phyloP scores from a whole-genome alignment of 257 asterid genomes.

The Ocimum tenuiflorum region DNA sequence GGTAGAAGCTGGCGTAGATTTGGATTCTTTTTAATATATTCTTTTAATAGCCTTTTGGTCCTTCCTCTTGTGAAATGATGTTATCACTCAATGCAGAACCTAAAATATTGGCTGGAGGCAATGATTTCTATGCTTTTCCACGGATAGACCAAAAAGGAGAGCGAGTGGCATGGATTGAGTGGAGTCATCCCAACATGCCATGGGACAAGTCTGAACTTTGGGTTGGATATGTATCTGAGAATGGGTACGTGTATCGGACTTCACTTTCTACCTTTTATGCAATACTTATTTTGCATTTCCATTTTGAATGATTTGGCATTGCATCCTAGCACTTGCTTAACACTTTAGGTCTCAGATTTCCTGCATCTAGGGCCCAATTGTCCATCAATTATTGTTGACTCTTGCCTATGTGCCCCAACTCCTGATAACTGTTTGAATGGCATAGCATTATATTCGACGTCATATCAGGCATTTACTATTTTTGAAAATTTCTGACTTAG shows the following conservation, averaged over 20 bases:
- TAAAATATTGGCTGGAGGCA: constrained; percentile 53
- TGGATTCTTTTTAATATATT: neutral
- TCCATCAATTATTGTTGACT: neutral
- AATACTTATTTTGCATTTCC: constrained; percentile 1
- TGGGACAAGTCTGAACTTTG: constrained; percentile 98
- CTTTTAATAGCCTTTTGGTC: neutral
- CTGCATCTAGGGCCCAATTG: neutral
- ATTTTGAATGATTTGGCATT: constrained; percentile 4
- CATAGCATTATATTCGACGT: too few relatives aligned
- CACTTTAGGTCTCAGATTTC: neutral
- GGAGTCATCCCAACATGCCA: constrained; percentile 98
- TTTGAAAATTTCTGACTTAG: neutral
- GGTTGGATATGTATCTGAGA: constrained; percentile 83
- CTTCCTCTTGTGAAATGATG: neutral
- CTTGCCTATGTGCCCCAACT: too few relatives aligned
- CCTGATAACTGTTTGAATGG: too few relatives aligned
- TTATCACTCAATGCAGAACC: constrained; percentile 56
- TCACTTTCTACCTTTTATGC: neutral
- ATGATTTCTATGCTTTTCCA: constrained; percentile 92
- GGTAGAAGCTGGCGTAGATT: neutral
- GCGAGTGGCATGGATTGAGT: constrained; percentile 89
- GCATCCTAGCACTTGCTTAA: neutral
- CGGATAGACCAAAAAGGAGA: constrained; percentile 76
- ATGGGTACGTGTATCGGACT: constrained; percentile 48
- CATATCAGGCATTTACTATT: too few relatives aligned